These are phyloP conservation scores for Chiua virens DNA, from an alignment of 768 basidiomycete species.

Conservation along the genomic window DNA sequence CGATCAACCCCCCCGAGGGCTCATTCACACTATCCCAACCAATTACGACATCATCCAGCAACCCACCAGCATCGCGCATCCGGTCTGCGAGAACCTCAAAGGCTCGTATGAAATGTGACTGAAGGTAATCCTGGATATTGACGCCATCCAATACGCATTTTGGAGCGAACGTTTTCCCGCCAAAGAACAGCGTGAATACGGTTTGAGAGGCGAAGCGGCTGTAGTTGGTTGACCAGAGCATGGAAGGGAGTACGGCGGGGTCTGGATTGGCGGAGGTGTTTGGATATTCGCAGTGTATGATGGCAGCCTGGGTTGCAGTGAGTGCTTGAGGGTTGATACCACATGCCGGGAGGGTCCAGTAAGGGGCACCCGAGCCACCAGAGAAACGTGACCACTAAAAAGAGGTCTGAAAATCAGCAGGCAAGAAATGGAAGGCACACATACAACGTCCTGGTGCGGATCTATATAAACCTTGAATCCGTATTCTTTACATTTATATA, in stretches of 20 bases:
- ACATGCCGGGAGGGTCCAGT: slow-evolving; percentile 89
- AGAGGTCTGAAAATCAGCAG: background rate
- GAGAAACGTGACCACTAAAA: slow-evolving; percentile 91
- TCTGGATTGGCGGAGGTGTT: slow-evolving; percentile 50
- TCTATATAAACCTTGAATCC: slow-evolving; percentile 94
- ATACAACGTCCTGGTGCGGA: slow-evolving; percentile 92
- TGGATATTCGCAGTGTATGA: slow-evolving; percentile 90
- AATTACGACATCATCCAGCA: slow-evolving; percentile 85
- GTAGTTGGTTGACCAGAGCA: slow-evolving; percentile 98
- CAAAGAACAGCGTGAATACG: slow-evolving; percentile 93
- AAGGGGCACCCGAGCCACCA: slow-evolving; percentile 92
- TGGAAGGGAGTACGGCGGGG: slow-evolving; percentile 79
- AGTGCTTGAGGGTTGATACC: slow-evolving; percentile 87
- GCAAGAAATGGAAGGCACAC: slow-evolving; percentile 30
- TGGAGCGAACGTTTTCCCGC: slow-evolving; percentile 86
- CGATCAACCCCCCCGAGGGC: slow-evolving; percentile 77
- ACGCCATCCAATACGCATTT: slow-evolving; percentile 87
- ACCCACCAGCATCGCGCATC: slow-evolving; percentile 68
- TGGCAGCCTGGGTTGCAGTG: slow-evolving; percentile 80
- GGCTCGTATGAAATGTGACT: slow-evolving; percentile 73
- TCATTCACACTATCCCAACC: slow-evolving; percentile 99
- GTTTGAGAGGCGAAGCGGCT: slow-evolving; percentile 85
- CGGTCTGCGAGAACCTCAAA: slow-evolving; percentile 74
- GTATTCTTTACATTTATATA: slow-evolving; percentile 89
- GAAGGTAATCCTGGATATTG: slow-evolving; percentile 90